Evolutionary conservation across 805 yeast species (phyloP).

Genomic region (Metschnikowia santaceciliae): DNA sequence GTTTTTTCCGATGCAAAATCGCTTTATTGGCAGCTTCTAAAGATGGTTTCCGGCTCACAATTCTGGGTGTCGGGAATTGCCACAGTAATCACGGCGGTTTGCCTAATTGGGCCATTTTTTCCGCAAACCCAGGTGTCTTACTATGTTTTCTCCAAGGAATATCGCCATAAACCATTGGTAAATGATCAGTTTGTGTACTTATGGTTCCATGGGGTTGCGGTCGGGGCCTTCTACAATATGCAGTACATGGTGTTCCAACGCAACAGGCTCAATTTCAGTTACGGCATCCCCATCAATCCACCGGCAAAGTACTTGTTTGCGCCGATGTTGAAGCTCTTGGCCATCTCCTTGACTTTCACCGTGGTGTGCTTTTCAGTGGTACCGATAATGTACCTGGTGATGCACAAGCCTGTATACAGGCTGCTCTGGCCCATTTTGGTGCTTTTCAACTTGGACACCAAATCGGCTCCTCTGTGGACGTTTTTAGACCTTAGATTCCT

Average conservation of each 20-base stretch:
- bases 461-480: slow-evolving; percentile 35
- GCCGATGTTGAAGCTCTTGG: slow-evolving; percentile 28
- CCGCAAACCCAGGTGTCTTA: slow-evolving; percentile 23
- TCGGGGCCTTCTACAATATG: slow-evolving; percentile 44
- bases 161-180: slow-evolving; percentile 32
- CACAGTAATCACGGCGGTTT: slow-evolving; percentile 20
- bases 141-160: slow-evolving; percentile 36
- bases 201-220: slow-evolving; percentile 42
- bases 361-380: slow-evolving; percentile 23
- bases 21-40: slow-evolving; percentile 27
- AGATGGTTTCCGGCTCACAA: background rate
- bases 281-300: slow-evolving; percentile 31
- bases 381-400: slow-evolving; percentile 39
- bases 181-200: slow-evolving; percentile 47
- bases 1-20: slow-evolving; percentile 31
- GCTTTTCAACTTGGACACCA: slow-evolving; percentile 33
- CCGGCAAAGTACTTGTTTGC: slow-evolving; percentile 34
- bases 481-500: slow-evolving; percentile 27
- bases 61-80: background rate
- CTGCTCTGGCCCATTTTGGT: slow-evolving; percentile 25
- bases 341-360: slow-evolving; percentile 36
- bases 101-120: slow-evolving; percentile 23
- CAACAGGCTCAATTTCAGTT: slow-evolving; percentile 48
- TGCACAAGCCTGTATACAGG: slow-evolving; percentile 42
- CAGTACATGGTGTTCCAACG: slow-evolving; percentile 53